A percentile compares a stretch with the other conserved stretches of the same genome.
Conservation (phyloP, 75 land plant genomes). For the Selaginella moellendorffii region DNA sequence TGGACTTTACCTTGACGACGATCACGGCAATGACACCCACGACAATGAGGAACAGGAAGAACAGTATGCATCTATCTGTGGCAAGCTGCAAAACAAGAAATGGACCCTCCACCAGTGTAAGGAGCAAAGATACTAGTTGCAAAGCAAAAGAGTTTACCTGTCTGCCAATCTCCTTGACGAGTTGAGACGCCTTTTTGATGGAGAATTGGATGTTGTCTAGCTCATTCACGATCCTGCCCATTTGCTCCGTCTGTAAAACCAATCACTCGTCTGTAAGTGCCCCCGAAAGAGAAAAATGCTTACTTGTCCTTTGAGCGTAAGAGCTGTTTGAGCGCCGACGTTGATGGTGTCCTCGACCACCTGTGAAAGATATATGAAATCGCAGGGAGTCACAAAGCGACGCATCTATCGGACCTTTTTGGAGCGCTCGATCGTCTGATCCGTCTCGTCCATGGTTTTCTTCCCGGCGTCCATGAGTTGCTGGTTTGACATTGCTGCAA, state of each 20-base stretch:
- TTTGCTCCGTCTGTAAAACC: conserved; percentile 76
- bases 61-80: conserved; percentile 86
- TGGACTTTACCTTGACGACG: conserved; percentile 57
- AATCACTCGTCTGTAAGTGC: background rate
- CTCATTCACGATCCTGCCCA: conserved; percentile 90
- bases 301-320: conserved; percentile 71
- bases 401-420: conserved; percentile 36
- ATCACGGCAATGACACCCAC: conserved; percentile 83
- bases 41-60: conserved; percentile 67
- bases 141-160: too few relatives aligned
- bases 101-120: background rate
- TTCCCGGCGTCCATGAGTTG: conserved; percentile 64
- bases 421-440: conserved; percentile 82
- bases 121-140: too few relatives aligned
- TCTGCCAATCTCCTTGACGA: conserved; percentile 86
- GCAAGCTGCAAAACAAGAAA: conserved; percentile 43
- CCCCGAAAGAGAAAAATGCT: background rate
- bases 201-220: conserved; percentile 86
- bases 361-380: conserved; percentile 18
- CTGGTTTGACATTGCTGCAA: conserved; percentile 81
- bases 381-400: background rate
- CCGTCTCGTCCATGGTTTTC: conserved; percentile 88
- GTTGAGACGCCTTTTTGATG: conserved; percentile 82
- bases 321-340: conserved; percentile 82
- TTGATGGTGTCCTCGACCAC: conserved; percentile 84